Conservation (phyloP, 768 basidiomycete species). For the Serpula lacrymans region DNA sequence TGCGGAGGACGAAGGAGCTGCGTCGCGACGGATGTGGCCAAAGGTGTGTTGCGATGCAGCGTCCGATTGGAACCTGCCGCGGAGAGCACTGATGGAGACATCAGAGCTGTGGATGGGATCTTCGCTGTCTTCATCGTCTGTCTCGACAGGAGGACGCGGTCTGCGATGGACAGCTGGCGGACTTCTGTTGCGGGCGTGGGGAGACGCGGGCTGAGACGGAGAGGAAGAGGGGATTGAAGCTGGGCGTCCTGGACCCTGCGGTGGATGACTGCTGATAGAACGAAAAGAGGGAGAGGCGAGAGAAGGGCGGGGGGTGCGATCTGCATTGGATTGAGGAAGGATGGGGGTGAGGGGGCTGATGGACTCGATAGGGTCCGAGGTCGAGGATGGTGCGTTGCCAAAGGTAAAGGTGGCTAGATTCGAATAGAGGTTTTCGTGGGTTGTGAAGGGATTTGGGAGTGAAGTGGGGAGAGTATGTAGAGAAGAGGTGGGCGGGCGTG, state of each 20-base stretch:
- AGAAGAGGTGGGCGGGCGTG: neutral
- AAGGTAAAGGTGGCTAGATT: constrained; percentile 41
- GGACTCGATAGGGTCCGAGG: constrained; percentile 18
- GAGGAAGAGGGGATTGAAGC: constrained; percentile 12
- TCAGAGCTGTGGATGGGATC: constrained; percentile 35
- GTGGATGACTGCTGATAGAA: constrained; percentile 31
- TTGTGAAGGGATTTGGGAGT: neutral
- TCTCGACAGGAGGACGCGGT: constrained; percentile 11
- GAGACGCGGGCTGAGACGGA: constrained; percentile 12
- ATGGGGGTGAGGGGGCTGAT: constrained; percentile 37
- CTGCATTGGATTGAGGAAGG: constrained; percentile 22
- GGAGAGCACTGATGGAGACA: constrained; percentile 23
- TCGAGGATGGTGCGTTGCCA: constrained; percentile 29
- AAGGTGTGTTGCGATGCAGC: constrained; percentile 48
- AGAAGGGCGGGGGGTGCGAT: constrained; percentile 46
- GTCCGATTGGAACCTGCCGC: constrained; percentile 32
- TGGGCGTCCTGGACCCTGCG: constrained; percentile 25
- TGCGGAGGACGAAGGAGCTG: constrained; percentile 41
- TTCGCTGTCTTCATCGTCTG: constrained; percentile 31
- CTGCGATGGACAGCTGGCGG: constrained; percentile 1
- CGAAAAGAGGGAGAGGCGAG: constrained; percentile 22
- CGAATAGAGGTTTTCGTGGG: constrained; percentile 33
- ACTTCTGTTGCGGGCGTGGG: constrained; percentile 5
- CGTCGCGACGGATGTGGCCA: constrained; percentile 28
- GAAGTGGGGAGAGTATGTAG: neutral